These are phyloP conservation scores for Penicillium atrosanguineum DNA, from an alignment of 495 filamentous ascomycete species.

Conservation along the genomic window DNA sequence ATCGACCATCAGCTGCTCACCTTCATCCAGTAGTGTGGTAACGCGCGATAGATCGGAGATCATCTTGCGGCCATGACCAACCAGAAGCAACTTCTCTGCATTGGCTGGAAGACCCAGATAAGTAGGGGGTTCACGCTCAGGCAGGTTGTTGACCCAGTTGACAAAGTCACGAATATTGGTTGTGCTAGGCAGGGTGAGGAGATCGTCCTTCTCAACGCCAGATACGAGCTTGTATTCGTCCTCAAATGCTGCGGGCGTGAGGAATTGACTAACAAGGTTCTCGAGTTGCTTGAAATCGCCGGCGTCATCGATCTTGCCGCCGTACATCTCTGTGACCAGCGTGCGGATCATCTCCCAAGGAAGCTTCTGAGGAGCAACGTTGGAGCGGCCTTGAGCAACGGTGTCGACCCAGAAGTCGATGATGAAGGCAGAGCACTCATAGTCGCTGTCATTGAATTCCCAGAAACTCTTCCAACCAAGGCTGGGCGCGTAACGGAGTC, in stretches of 20 bases:
- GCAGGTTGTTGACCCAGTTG: constrained; percentile 86
- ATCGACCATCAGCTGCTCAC: constrained; percentile 85
- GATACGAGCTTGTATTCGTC: constrained; percentile 85
- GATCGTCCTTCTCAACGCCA: constrained; percentile 55
- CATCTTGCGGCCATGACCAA: constrained; percentile 84
- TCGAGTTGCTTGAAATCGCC: constrained; percentile 76
- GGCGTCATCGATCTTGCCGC: constrained; percentile 93
- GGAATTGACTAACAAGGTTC: constrained; percentile 66
- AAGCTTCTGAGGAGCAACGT: constrained; percentile 87
- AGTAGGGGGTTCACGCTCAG: constrained; percentile 93
- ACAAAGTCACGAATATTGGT: constrained; percentile 85
- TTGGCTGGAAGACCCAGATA: constrained; percentile 96
- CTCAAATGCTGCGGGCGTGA: constrained; percentile 88
- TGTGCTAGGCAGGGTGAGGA: constrained; percentile 71
- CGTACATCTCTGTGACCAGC: constrained; percentile 90
- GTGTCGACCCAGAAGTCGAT: constrained; percentile 93
- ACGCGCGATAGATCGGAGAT: constrained; percentile 81
- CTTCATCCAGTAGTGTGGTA: constrained; percentile 84
- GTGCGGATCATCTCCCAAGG: constrained; percentile 97
- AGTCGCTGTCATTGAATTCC: constrained; percentile 99
- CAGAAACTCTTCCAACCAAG: constrained; percentile 99
- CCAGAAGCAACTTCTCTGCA: constrained; percentile 91
- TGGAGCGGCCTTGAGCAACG: constrained; percentile 77
- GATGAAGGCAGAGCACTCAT: constrained; percentile 93
- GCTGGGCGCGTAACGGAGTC: constrained; percentile 89